Percentiles rank a stretch among this genome's conserved stretches.
Conservation (phyloP, 2,329 filamentous ascomycete genomes). For the Exophiala spinifera region DNA sequence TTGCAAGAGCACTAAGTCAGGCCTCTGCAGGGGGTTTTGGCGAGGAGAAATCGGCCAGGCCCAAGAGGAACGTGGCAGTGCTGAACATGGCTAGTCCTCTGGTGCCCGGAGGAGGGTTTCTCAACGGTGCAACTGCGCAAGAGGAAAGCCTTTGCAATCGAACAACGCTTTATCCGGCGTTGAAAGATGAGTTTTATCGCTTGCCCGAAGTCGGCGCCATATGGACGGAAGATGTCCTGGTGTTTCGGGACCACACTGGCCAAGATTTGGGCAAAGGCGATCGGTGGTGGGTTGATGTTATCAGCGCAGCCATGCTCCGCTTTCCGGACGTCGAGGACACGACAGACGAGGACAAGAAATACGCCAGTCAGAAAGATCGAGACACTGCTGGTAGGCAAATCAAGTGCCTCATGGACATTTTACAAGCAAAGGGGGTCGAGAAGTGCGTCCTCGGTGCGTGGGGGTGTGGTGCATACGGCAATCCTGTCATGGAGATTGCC, state of each 20-base stretch:
- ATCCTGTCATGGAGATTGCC: slow-evolving; percentile 16
- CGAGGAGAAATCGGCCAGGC: not conserved
- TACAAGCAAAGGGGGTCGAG: slow-evolving; percentile 6
- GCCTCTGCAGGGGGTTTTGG: not conserved
- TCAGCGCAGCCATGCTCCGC: slow-evolving; percentile 10
- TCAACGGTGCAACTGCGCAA: slow-evolving; percentile 16
- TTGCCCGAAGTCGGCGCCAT: slow-evolving; percentile 9
- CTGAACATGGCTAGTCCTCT: slow-evolving; percentile 20
- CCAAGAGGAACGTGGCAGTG: slow-evolving; percentile 12
- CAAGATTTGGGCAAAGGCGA: slow-evolving; percentile 9
- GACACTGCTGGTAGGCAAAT: slow-evolving; percentile 11
- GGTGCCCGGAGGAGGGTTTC: slow-evolving; percentile 16
- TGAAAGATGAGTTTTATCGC: slow-evolving; percentile 16
- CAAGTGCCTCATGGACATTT: slow-evolving; percentile 14
- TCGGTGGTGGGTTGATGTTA: slow-evolving; percentile 17
- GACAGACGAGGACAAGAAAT: slow-evolving; percentile 5
- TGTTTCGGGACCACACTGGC: slow-evolving; percentile 3
- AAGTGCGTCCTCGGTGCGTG: slow-evolving; percentile 17
- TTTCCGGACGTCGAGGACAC: slow-evolving; percentile 9
- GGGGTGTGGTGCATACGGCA: slow-evolving; percentile 19
- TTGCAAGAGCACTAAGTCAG: slow-evolving; percentile 1
- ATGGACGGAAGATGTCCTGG: slow-evolving; percentile 18
- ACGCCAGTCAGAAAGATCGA: slow-evolving; percentile 12
- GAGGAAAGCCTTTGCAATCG: slow-evolving; percentile 20
- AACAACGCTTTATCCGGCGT: slow-evolving; percentile 15